Base-by-base conservation (phyloP, 257 asterid genomes). In the Jaltomata sinuosa region DNA sequence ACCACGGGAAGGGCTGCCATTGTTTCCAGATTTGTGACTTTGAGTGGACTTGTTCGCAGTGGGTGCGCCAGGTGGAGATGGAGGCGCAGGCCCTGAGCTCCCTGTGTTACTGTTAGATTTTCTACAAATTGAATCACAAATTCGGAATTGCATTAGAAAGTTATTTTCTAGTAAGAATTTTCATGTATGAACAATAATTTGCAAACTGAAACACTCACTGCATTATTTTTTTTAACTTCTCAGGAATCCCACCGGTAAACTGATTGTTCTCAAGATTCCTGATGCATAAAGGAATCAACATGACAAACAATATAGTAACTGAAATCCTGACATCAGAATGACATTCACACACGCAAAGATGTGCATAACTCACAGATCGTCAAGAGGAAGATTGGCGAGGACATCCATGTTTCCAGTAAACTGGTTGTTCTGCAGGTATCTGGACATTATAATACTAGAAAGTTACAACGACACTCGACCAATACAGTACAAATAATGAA, bases 11-110 rank as follows among this genome's bases (percentile, higher is more conserved):
- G 95, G 85, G 84, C 89, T 81, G 83, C 86, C 81, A 79, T 83
- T 82, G 81, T 92, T 91, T 31, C 95, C 93, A 36, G 96, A 67
- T 65, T 85, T 88, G 61, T 88, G 94, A 78, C 85, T 87, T 45
- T 82, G 89, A 86, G 42, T 22, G 62, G 97, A 95, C 61, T 87
- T 89, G 83, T 80, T 81, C 83, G 91, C 92, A 2, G 99, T 93
- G 67, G 98, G 93, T 22, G 97, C 89, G 85, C 99, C 97, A 53
- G 99, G 98, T 40, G 99, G 99, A 49, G 99, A 94, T 55, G 99
- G 96, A 76, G 98, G 97, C 11, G 97, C 99, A 11, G 98, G 89
- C 81, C 97, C 99, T 0, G 92, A 55, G 86, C 86, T 90, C 89
- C 94, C 91, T 25, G 90, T 88, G 88, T 97, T 97, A 54, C 97